A percentile compares a stretch with the other conserved stretches of the same genome.
Conservation (phyloP, 441 rosid species). For the Biscutella laevigata region DNA sequence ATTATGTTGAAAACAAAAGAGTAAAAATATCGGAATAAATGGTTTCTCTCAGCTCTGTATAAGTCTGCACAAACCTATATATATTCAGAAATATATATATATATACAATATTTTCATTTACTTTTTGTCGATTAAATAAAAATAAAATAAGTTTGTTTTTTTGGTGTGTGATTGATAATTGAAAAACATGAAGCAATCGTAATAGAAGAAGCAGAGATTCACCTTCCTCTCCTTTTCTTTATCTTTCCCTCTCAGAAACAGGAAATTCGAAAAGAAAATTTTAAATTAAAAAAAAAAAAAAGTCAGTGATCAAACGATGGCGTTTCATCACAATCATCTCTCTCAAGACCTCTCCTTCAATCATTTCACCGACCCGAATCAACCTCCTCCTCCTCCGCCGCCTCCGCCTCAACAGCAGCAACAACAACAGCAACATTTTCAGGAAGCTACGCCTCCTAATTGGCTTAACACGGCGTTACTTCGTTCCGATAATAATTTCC, state of each 20-base stretch:
- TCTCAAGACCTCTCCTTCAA: conserved; percentile 73
- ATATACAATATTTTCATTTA: no score
- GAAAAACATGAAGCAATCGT: conserved; percentile 26
- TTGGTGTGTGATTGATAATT: conserved; percentile 5
- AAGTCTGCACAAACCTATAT: conserved; percentile 22
- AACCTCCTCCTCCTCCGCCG: conserved; percentile 38
- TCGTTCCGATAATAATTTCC: conserved; percentile 58
- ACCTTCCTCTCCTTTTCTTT: conserved; percentile 12
- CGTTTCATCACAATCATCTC: conserved; percentile 72
- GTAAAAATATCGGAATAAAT: conserved; percentile 16
- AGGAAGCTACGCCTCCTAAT: conserved; percentile 47
- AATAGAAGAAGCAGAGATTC: conserved; percentile 23
- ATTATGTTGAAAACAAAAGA: background rate
- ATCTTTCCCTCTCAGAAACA: conserved; percentile 25
- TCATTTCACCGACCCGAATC: conserved; percentile 56
- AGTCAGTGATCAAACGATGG: conserved; percentile 39
- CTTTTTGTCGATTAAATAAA: conserved; percentile 1
- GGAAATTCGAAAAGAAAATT: background rate
- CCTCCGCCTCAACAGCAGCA: conserved; percentile 30
- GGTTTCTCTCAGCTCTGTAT: conserved; percentile 26
- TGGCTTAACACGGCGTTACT: conserved; percentile 90
- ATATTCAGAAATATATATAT: conserved; percentile 6
- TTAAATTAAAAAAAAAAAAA: no score
- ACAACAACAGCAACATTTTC: conserved; percentile 34
- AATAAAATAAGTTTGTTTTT: background rate